phyloP scores from a whole-genome alignment of 2,329 filamentous ascomycete species.

The Helminthosporium solani region DNA sequence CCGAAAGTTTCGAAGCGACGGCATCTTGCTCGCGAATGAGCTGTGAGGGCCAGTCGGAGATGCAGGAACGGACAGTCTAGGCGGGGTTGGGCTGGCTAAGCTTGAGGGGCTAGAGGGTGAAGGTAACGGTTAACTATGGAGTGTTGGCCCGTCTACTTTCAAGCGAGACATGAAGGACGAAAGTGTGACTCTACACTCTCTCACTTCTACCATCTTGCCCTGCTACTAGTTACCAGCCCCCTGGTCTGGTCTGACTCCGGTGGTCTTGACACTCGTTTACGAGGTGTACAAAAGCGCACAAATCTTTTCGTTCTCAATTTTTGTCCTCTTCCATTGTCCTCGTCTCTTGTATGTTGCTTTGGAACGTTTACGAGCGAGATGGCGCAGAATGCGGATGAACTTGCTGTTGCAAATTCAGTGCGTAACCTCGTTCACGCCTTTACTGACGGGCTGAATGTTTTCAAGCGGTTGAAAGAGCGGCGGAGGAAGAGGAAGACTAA shows the following conservation, averaged over 20 bases:
- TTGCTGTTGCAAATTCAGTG: constrained; percentile 40
- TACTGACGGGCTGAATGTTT: constrained; percentile 48
- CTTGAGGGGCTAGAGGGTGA: constrained; percentile 15
- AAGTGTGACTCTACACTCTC: constrained; percentile 9
- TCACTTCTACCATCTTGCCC: not conserved
- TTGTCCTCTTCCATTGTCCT: constrained; percentile 6
- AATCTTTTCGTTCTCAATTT: constrained; percentile 12
- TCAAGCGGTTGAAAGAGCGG: constrained; percentile 44
- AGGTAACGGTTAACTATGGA: constrained; percentile 32
- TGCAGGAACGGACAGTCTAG: constrained; percentile 1
- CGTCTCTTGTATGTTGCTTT: constrained; percentile 9
- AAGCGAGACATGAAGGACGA: not conserved
- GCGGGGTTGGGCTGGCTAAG: not conserved
- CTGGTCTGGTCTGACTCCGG: not conserved
- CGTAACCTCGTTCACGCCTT: constrained; percentile 48
- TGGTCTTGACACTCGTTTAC: constrained; percentile 14
- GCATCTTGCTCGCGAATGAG: not conserved
- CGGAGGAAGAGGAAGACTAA: constrained; percentile 30
- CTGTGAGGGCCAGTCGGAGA: not conserved
- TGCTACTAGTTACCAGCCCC: not conserved
- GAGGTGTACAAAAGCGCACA: constrained; percentile 16
- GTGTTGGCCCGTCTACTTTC: constrained; percentile 17
- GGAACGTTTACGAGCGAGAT: constrained; percentile 29
- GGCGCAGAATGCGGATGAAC: constrained; percentile 21
- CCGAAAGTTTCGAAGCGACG: not conserved